phyloP scores from a whole-genome alignment of 2,329 filamentous ascomycete species.

The Lecanicillium sp. region DNA sequence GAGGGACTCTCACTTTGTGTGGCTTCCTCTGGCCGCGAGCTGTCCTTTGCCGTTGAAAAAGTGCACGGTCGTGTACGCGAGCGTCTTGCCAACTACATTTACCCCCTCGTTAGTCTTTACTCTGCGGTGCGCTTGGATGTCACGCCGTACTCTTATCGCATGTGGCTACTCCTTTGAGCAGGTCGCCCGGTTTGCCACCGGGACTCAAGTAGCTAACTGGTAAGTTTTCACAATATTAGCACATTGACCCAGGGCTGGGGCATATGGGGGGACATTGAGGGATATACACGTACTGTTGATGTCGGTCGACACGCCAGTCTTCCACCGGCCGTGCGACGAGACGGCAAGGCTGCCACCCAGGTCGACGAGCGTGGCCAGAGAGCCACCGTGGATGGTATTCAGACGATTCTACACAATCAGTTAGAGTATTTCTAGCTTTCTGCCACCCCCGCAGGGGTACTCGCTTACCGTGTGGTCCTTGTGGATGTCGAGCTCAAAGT shows the following conservation, averaged over 20 bases:
- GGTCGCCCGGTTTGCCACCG: conserved; percentile 52
- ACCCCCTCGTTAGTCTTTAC: conserved; percentile 13
- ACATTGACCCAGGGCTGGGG: background rate
- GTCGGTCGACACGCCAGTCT: conserved; percentile 60
- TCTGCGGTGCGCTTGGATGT: no score
- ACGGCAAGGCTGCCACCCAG: conserved; percentile 60
- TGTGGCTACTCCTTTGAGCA: conserved; percentile 48
- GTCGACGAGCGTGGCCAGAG: conserved; percentile 69
- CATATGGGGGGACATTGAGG: background rate
- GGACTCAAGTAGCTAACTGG: conserved; percentile 60
- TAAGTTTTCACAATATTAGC: no score
- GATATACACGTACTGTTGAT: conserved; percentile 46
- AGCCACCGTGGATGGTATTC: conserved; percentile 70
- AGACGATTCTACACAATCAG: conserved; percentile 57
- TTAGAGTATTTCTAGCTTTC: no score
- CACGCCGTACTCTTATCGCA: conserved; percentile 57
- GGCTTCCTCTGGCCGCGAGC: conserved; percentile 55
- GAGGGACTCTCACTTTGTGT: conserved; percentile 50
- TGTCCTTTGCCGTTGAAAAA: conserved; percentile 56
- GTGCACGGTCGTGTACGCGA: conserved; percentile 55
- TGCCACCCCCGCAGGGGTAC: no score
- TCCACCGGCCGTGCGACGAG: conserved; percentile 56
- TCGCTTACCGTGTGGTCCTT: conserved; percentile 66
- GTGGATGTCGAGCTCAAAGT: conserved; percentile 70
- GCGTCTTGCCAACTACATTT: conserved; percentile 51